A percentile compares a stretch with the other conserved stretches of the same genome.
phyloP scores from a whole-genome alignment of 257 asterid species.

The Solanum paucissectum region DNA sequence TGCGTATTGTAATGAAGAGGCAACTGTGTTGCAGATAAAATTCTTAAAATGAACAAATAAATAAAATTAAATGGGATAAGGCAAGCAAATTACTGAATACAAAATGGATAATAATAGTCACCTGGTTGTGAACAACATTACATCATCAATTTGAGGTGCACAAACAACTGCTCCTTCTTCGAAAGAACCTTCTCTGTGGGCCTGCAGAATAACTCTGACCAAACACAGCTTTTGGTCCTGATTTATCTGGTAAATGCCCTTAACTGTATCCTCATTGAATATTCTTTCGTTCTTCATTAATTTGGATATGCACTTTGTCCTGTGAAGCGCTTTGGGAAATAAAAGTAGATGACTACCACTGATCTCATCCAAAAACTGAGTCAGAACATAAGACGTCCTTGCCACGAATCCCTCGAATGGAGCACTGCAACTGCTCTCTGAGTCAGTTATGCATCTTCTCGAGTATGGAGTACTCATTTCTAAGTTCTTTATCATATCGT shows the following conservation, averaged over 20 bases:
- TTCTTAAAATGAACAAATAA: background rate
- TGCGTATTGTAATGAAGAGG: background rate
- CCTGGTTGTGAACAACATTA: conserved; percentile 45
- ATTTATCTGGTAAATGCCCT: conserved; percentile 13
- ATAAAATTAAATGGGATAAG: background rate
- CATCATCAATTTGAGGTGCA: conserved; percentile 57
- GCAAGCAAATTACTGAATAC: background rate
- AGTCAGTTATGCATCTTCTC: conserved; percentile 6
- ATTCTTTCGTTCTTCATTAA: conserved; percentile 34
- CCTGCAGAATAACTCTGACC: conserved; percentile 50
- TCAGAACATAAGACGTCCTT: conserved; percentile 54
- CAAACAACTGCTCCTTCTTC: conserved; percentile 85
- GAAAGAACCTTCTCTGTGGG: conserved; percentile 63
- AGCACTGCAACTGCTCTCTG: conserved; percentile 8
- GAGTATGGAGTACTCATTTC: background rate
- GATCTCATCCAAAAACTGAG: conserved; percentile 18
- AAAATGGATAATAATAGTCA: conserved; percentile 10
- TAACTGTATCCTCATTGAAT: conserved; percentile 13
- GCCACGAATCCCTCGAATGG: conserved; percentile 44
- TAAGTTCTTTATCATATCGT: conserved; percentile 6
- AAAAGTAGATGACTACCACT: conserved; percentile 28
- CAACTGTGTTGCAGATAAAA: background rate
- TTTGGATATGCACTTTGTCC: conserved; percentile 28
- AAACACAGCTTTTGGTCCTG: conserved; percentile 28
- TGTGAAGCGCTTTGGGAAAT: conserved; percentile 35